Conservation (phyloP, 179 eudicot species). For the Amaranthus tricolor region DNA sequence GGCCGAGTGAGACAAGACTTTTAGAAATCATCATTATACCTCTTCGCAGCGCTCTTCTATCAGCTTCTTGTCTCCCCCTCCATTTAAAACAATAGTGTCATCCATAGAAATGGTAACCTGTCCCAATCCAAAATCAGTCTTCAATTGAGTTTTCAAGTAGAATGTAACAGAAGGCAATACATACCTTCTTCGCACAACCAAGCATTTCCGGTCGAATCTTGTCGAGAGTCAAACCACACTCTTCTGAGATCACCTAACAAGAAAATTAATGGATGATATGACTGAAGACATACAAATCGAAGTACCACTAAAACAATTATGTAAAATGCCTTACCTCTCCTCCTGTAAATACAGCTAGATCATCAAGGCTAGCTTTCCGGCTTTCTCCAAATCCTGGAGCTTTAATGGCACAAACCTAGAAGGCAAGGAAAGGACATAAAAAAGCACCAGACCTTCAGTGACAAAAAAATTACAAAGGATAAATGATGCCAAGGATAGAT, state of each 20-base stretch:
- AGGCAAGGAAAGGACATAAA: slow-evolving; percentile 16
- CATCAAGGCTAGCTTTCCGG: slow-evolving; percentile 83
- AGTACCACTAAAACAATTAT: background rate
- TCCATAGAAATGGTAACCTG: slow-evolving; percentile 86
- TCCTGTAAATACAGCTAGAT: slow-evolving; percentile 89
- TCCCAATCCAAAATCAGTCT: slow-evolving; percentile 22
- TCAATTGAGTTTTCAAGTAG: slow-evolving; percentile 1
- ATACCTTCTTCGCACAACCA: slow-evolving; percentile 88
- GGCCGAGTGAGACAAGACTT: background rate
- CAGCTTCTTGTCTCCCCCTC: slow-evolving; percentile 81
- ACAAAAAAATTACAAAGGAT: background rate
- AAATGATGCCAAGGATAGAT: background rate
- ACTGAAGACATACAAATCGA: slow-evolving; percentile 7
- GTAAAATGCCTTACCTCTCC: slow-evolving; percentile 63
- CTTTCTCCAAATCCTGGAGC: slow-evolving; percentile 99
- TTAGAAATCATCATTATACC: slow-evolving; percentile 37
- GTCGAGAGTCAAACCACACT: slow-evolving; percentile 64
- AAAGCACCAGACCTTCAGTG: background rate
- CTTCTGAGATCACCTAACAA: slow-evolving; percentile 72
- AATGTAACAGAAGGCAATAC: slow-evolving; percentile 12
- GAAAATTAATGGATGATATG: slow-evolving; percentile 16
- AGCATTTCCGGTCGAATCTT: slow-evolving; percentile 73
- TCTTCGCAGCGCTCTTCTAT: slow-evolving; percentile 93
- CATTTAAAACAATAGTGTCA: slow-evolving; percentile 81
- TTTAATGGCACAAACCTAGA: slow-evolving; percentile 95